These are phyloP conservation scores for Eremochloa ophiuroides DNA, from an alignment of 176 grass and related monocot genomes.

Conservation along the genomic window DNA sequence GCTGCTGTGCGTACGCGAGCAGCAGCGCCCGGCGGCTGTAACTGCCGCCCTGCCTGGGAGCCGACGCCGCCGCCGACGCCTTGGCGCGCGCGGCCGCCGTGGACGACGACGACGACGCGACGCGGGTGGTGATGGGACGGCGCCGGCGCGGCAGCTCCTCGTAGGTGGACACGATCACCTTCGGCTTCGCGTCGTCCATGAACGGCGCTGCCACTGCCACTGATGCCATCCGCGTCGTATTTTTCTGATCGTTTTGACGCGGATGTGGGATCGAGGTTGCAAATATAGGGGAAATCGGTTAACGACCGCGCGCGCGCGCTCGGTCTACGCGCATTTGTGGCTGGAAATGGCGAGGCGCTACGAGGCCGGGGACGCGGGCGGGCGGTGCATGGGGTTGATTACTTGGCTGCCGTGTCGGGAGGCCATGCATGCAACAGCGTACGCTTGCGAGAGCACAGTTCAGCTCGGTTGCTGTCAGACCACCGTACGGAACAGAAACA, in stretches of 20 bases:
- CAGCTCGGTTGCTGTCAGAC: not conserved
- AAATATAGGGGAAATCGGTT: not conserved
- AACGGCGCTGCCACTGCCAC: not conserved
- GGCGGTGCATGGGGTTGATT: not conserved
- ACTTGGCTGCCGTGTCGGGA: not conserved
- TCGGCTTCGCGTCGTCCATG: constrained; percentile 6
- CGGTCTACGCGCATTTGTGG: not conserved
- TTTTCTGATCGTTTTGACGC: not conserved
- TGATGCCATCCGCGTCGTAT: not conserved
- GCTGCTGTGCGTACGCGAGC: constrained; percentile 34
- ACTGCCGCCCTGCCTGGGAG: not conserved
- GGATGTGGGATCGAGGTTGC: not conserved
- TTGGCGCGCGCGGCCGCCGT: not conserved
- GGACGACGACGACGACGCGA: constrained; percentile 16
- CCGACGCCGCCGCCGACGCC: not conserved
- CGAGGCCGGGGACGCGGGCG: too few species aligned
- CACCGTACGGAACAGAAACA: not conserved
- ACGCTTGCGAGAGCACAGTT: not conserved
- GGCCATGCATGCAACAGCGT: not conserved
- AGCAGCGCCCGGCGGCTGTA: constrained; percentile 32
- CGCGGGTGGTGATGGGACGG: not conserved
- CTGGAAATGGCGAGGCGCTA: not conserved
- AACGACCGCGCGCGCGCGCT: not conserved
- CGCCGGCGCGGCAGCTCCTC: constrained; percentile 28
- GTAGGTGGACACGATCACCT: constrained; percentile 29